These are phyloP conservation scores for Pouteria glomerata DNA, from an alignment of 148 eudicot genomes.

Conservation along the genomic window DNA sequence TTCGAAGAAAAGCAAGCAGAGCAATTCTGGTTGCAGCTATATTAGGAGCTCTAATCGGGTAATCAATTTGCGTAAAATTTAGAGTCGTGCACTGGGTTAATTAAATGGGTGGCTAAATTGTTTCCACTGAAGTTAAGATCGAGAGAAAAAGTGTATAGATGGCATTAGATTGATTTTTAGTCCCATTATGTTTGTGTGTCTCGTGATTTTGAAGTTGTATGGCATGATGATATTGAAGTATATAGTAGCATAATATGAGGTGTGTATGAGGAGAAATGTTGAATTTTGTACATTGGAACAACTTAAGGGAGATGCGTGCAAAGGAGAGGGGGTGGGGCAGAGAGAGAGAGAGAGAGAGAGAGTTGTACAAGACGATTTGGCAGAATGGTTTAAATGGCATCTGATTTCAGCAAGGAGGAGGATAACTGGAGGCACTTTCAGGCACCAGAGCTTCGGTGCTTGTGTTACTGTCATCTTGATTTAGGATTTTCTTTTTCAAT, in stretches of 20 bases:
- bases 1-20: conserved; percentile 12
- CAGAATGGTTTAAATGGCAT: too few relatives aligned
- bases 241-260: not conserved
- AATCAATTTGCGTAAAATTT: not conserved
- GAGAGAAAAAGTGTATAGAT: not conserved
- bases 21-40: conserved; percentile 22
- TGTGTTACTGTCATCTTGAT: too few relatives aligned
- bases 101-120: not conserved
- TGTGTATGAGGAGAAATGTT: not conserved
- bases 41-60: conserved; percentile 21
- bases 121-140: not conserved
- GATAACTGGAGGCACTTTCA: too few relatives aligned
- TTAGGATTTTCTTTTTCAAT: too few relatives aligned
- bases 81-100: not conserved
- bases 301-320: not conserved
- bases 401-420: too few relatives aligned
- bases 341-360: too few relatives aligned
- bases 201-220: not conserved
- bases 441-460: too few relatives aligned
- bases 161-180: not conserved
- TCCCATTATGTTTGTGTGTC: not conserved
- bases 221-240: not conserved
- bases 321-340: too few relatives aligned
- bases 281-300: not conserved
- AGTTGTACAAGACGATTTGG: too few relatives aligned